These are phyloP conservation scores for Hyaloscypha variabilis DNA, from an alignment of 495 filamentous ascomycete genomes.

Conservation along the genomic window DNA sequence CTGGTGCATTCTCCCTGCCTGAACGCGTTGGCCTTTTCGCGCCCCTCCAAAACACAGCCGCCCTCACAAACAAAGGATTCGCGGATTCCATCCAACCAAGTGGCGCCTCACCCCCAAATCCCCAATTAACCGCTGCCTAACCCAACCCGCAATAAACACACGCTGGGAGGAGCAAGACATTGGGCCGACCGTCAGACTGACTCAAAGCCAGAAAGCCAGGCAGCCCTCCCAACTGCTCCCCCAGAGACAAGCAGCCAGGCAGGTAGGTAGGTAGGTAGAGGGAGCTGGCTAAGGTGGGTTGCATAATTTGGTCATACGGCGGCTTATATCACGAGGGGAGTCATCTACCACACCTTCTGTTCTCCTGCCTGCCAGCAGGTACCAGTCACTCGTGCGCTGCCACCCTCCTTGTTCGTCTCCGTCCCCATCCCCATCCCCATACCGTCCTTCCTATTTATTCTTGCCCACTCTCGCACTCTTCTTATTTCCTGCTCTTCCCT, in stretches of 20 bases:
- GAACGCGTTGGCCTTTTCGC: conserved; percentile 7
- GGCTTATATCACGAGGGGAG: conserved; percentile 33
- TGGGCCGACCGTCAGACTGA: conserved; percentile 14
- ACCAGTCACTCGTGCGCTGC: conserved; percentile 19
- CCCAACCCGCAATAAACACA: background rate
- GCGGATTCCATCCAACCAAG: conserved; percentile 18
- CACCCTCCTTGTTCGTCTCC: background rate
- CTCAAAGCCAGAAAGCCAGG: too few relatives aligned
- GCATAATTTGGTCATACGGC: conserved; percentile 25
- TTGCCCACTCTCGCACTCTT: conserved; percentile 28
- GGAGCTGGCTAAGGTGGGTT: too few relatives aligned
- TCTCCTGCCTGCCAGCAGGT: conserved; percentile 14
- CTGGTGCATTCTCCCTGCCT: conserved; percentile 6
- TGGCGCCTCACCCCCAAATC: background rate
- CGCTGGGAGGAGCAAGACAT: background rate
- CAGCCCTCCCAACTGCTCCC: background rate
- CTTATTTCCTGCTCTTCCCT: conserved; percentile 24
- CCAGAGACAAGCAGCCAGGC: background rate
- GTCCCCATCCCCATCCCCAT: background rate
- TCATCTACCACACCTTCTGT: conserved; percentile 22
- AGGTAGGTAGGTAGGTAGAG: too few relatives aligned
- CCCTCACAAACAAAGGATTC: conserved; percentile 20
- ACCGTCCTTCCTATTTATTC: conserved; percentile 22
- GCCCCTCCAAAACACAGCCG: conserved; percentile 25
- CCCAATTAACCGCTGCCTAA: conserved; percentile 31